These are phyloP conservation scores for Phytophthora meadii DNA, from an alignment of 352 stramenopile species.

Conservation along the genomic window DNA sequence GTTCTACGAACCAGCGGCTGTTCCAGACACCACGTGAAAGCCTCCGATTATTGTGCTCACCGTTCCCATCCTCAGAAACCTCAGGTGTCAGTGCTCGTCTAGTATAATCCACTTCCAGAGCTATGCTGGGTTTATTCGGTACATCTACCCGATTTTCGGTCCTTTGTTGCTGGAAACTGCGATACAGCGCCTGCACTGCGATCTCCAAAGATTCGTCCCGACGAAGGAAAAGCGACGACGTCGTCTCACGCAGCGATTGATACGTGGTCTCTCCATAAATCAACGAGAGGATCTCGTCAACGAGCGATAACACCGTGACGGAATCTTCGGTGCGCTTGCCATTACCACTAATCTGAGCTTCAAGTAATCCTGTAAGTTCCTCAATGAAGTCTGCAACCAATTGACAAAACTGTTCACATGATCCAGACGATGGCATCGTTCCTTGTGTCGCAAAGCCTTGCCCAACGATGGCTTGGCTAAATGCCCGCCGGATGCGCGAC, in stretches of 20 bases:
- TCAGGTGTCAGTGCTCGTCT: neutral
- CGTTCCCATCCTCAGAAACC: neutral
- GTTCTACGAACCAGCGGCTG: conserved; percentile 3
- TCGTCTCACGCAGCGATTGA: neutral
- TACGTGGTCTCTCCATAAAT: conserved; percentile 2
- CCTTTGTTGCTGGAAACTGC: neutral
- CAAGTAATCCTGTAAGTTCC: conserved; percentile 3
- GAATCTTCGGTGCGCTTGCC: neutral
- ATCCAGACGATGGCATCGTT: neutral
- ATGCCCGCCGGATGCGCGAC: conserved; percentile 2
- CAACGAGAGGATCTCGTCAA: conserved; percentile 12
- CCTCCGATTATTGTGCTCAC: neutral
- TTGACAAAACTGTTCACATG: neutral
- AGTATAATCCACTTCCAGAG: neutral
- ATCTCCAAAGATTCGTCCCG: neutral
- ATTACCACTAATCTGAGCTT: conserved; percentile 1
- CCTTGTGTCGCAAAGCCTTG: neutral
- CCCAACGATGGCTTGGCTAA: neutral
- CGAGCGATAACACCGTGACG: neutral
- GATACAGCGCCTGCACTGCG: neutral
- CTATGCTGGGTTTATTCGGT: too few species aligned
- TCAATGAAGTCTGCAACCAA: neutral
- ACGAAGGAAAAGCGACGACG: neutral
- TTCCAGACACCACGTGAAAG: neutral
- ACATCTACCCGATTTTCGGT: neutral